Conservation (phyloP, 2,329 filamentous ascomycete genomes). For the Ciborinia camelliae region DNA sequence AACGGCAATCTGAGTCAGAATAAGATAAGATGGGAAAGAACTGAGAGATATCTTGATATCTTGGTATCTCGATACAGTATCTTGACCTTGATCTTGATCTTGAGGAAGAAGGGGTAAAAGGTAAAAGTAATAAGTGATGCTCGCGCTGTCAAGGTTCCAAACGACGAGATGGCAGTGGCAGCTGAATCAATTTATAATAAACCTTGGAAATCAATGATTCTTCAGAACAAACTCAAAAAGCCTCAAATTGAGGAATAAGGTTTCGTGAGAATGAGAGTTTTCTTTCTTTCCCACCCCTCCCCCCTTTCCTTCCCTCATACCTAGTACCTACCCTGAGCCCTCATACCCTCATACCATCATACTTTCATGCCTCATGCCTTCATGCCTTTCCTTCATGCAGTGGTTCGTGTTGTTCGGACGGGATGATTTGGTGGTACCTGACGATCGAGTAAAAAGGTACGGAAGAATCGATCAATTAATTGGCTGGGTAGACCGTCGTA, state of each 20-base stretch:
- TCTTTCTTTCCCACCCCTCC: background rate
- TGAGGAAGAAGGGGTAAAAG: background rate
- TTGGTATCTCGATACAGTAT: background rate
- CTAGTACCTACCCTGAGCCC: too few relatives aligned
- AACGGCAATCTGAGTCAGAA: background rate
- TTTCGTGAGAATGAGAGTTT: slow-evolving; percentile 1
- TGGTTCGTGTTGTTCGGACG: slow-evolving; percentile 2
- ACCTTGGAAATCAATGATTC: too few relatives aligned
- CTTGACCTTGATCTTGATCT: too few relatives aligned
- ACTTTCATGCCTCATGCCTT: background rate
- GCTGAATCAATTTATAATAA: slow-evolving; percentile 14
- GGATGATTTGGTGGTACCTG: slow-evolving; percentile 12
- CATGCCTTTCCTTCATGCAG: background rate
- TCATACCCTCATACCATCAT: background rate
- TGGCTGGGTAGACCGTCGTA: too few relatives aligned
- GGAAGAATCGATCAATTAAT: background rate
- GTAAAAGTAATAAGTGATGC: background rate
- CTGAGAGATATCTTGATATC: background rate
- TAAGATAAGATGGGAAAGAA: background rate
- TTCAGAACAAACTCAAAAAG: background rate
- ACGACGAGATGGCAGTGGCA: background rate
- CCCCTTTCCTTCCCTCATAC: background rate
- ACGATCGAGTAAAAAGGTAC: slow-evolving; percentile 13
- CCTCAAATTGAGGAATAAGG: slow-evolving; percentile 2
- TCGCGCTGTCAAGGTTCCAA: slow-evolving; percentile 3